A percentile compares a stretch with the other conserved stretches of the same genome.
Evolutionary conservation across 2,329 filamentous ascomycete species (phyloP).

Genomic region (Cercospora nicotianae): DNA sequence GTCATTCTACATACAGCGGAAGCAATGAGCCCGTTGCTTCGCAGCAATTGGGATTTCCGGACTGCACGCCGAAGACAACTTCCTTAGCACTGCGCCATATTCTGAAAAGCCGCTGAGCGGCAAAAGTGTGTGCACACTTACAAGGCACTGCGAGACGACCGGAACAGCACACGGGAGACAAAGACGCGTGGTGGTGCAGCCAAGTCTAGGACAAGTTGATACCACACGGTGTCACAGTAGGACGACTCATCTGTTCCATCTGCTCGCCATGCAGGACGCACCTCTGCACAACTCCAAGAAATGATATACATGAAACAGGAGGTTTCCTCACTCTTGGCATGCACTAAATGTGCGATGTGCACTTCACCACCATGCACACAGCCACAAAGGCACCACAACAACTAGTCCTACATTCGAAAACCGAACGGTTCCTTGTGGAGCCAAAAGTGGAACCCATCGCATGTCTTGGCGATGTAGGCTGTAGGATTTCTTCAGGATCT

Average conservation of each 20-base stretch:
- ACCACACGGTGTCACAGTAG: not conserved
- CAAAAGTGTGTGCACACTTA: not conserved
- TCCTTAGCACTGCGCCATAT: not conserved
- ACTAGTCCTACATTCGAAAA: too few relatives aligned
- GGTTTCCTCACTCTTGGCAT: not conserved
- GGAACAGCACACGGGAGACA: not conserved
- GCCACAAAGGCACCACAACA: not conserved
- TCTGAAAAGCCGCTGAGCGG: not conserved
- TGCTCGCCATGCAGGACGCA: not conserved
- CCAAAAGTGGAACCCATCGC: not conserved
- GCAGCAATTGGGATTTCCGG: not conserved
- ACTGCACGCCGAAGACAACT: not conserved
- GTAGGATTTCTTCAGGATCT: constrained; percentile 1
- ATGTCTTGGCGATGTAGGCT: constrained; percentile 7
- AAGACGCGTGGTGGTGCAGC: not conserved
- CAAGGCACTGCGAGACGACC: not conserved
- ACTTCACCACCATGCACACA: not conserved
- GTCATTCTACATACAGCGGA: not conserved
- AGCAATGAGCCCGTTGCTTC: not conserved
- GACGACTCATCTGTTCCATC: not conserved
- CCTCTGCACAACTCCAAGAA: not conserved
- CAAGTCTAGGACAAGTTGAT: not conserved
- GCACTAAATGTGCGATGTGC: not conserved
- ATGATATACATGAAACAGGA: constrained; percentile 1
- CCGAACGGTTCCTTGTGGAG: not conserved